These are phyloP conservation scores for Alternaria sp. DNA, from an alignment of 2,329 filamentous ascomycete genomes.

Conservation along the genomic window DNA sequence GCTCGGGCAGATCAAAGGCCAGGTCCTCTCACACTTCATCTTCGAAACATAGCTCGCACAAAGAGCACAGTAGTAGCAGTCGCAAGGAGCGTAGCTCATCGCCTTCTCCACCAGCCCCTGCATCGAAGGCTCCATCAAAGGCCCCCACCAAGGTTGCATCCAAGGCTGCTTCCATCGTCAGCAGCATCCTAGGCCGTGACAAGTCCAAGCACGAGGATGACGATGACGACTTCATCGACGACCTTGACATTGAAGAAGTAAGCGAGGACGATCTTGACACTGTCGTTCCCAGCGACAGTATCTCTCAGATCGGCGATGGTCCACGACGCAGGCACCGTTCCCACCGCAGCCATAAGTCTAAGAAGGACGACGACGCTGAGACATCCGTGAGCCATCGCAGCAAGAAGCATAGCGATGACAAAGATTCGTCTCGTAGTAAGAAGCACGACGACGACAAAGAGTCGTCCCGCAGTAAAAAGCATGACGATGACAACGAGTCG, in stretches of 20 bases:
- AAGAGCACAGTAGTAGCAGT: conserved; percentile 30
- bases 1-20: conserved; percentile 45
- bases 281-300: conserved; percentile 58
- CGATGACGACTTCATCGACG: conserved; percentile 47
- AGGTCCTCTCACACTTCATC: conserved; percentile 40
- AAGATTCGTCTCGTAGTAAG: conserved; percentile 11
- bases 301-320: conserved; percentile 50
- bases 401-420: conserved; percentile 20
- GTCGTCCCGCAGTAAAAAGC: conserved; percentile 6
- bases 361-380: conserved; percentile 22
- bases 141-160: conserved; percentile 29
- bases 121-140: conserved; percentile 31
- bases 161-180: conserved; percentile 44
- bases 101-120: conserved; percentile 35
- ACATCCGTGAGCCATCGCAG: conserved; percentile 31
- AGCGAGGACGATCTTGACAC: conserved; percentile 52
- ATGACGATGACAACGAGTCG: conserved; percentile 27
- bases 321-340: conserved; percentile 43
- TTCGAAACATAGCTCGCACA: conserved; percentile 38
- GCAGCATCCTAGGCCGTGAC: conserved; percentile 49
- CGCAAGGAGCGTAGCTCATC: conserved; percentile 31
- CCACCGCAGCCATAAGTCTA: conserved; percentile 25
- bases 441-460: conserved; percentile 24
- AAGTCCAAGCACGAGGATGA: conserved; percentile 43
- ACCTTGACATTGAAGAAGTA: conserved; percentile 46